phyloP scores from a whole-genome alignment of 805 yeast genomes.

The Wickerhamomyces bovis region DNA sequence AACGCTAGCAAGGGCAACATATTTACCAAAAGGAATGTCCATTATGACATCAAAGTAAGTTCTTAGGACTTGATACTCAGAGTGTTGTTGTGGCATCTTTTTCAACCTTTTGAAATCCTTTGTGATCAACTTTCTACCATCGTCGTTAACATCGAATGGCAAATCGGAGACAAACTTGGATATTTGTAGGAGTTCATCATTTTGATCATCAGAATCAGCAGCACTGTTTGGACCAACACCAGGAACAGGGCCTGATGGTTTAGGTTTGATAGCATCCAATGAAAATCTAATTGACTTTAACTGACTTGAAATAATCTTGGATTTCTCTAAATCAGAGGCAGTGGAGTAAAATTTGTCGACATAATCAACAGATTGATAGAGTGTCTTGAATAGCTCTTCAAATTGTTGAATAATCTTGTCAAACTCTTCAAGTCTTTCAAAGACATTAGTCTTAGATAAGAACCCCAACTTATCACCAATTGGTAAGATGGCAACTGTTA shows the following conservation, averaged over 20 bases:
- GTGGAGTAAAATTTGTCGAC: constrained; percentile 44
- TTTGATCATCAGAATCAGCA: constrained; percentile 19
- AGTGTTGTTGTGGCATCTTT: constrained; percentile 45
- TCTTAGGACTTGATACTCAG: constrained; percentile 59
- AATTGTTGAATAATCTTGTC: constrained; percentile 30
- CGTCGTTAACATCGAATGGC: constrained; percentile 29
- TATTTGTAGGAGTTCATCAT: constrained; percentile 33
- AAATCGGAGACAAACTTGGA: constrained; percentile 25
- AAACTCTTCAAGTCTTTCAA: constrained; percentile 30
- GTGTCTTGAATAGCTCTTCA: constrained; percentile 34
- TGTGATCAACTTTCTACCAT: constrained; percentile 33
- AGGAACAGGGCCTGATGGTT: neutral
- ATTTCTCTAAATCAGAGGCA: constrained; percentile 46
- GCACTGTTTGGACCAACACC: constrained; percentile 1
- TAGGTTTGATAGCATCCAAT: constrained; percentile 39
- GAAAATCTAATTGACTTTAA: constrained; percentile 44
- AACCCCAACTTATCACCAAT: constrained; percentile 35
- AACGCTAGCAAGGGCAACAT: constrained; percentile 24
- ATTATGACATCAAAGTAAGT: constrained; percentile 59
- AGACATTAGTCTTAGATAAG: constrained; percentile 29
- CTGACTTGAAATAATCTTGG: constrained; percentile 50
- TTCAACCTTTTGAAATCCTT: constrained; percentile 52
- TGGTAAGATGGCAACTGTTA: constrained; percentile 47
- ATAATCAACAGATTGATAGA: constrained; percentile 26
- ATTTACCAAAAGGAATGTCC: constrained; percentile 56